These are phyloP conservation scores for Claviceps capensis DNA, from an alignment of 2,329 filamentous ascomycete genomes.

Conservation along the genomic window DNA sequence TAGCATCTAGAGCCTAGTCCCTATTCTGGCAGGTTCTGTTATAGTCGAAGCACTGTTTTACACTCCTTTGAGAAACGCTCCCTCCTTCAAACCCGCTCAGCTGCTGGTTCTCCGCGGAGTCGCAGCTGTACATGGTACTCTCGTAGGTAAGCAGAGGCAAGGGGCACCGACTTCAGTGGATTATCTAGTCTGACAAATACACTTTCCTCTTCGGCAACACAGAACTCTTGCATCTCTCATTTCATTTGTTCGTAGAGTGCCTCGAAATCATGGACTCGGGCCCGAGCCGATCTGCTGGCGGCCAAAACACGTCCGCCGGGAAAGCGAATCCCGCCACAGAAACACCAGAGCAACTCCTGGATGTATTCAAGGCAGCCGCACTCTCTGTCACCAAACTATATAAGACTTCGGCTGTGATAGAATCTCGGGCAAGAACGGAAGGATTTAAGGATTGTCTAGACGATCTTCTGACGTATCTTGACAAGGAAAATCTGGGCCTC, in stretches of 20 bases:
- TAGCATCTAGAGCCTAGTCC: background rate
- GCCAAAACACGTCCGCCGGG: conserved; percentile 10
- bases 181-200: background rate
- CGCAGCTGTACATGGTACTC: background rate
- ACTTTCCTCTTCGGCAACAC: background rate
- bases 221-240: background rate
- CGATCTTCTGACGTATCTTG: conserved; percentile 73
- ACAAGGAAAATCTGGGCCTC: conserved; percentile 66
- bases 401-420: conserved; percentile 72
- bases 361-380: conserved; percentile 84
- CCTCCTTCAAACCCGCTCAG: background rate
- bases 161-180: background rate
- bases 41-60: background rate
- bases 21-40: too few species aligned
- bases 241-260: background rate
- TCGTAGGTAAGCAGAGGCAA: background rate
- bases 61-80: background rate
- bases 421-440: conserved; percentile 59
- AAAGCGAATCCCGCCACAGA: conserved; percentile 20
- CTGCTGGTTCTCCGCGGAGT: conserved; percentile 3
- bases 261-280: conserved; percentile 7
- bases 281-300: conserved; percentile 3
- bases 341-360: conserved; percentile 55
- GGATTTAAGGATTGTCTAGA: conserved; percentile 93
- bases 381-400: conserved; percentile 93